Conservation (phyloP, 768 basidiomycete genomes). For the Plicaturopsis crispa region DNA sequence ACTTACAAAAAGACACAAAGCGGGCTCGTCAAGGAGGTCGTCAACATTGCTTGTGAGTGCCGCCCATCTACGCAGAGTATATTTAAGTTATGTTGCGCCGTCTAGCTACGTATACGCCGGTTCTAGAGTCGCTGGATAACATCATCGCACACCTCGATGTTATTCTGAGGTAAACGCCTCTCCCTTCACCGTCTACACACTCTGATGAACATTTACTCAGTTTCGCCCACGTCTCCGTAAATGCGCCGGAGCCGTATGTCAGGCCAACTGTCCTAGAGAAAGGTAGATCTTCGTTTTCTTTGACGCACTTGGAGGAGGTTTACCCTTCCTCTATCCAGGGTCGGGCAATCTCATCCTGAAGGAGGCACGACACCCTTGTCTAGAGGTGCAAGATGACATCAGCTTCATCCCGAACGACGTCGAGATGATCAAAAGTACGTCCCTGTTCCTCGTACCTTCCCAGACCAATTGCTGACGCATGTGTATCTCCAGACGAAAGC, state of each 20-base stretch:
- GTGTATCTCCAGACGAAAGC: conserved; percentile 47
- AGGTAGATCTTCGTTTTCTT: conserved; percentile 35
- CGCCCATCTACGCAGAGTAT: not conserved
- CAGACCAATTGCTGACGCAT: not conserved
- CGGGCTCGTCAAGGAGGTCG: conserved; percentile 84
- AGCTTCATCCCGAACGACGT: conserved; percentile 95
- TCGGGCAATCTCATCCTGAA: conserved; percentile 71
- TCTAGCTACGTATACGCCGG: conserved; percentile 86
- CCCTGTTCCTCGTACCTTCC: not conserved
- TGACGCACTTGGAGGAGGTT: too few species aligned
- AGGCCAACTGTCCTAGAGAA: conserved; percentile 76
- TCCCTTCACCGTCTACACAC: not conserved
- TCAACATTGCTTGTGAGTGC: conserved; percentile 78
- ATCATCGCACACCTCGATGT: conserved; percentile 90
- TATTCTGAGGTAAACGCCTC: conserved; percentile 61
- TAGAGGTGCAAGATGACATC: conserved; percentile 94
- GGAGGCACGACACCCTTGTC: conserved; percentile 91
- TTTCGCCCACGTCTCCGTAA: conserved; percentile 86
- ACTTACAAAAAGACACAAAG: conserved; percentile 73
- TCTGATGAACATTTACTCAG: conserved; percentile 27
- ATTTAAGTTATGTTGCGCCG: conserved; percentile 1
- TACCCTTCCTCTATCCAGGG: conserved; percentile 46
- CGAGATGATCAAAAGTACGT: conserved; percentile 80
- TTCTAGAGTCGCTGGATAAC: conserved; percentile 78
- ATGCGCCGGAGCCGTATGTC: conserved; percentile 81